These are phyloP conservation scores for Rhodamnia rubescens DNA, from an alignment of 345 rosid species.

Conservation along the genomic window DNA sequence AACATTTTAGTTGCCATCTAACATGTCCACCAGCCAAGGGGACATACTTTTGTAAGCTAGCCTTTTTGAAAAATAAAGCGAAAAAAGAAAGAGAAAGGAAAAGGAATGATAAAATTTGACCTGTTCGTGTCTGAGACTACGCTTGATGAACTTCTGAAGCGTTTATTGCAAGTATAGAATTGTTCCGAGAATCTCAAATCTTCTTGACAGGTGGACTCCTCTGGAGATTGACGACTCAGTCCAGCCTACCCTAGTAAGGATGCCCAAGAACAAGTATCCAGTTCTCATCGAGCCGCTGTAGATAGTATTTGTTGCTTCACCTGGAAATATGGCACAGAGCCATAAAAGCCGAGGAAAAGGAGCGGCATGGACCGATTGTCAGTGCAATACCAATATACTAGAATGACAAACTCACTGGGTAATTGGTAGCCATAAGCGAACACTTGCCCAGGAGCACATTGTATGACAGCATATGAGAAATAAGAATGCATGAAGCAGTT, in stretches of 20 bases:
- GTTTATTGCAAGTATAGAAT: background rate
- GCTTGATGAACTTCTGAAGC: background rate
- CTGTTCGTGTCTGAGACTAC: background rate
- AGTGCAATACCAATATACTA: background rate
- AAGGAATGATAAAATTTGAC: rapidly evolving
- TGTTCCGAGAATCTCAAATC: background rate
- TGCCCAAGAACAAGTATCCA: slow-evolving; percentile 47
- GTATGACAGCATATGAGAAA: background rate
- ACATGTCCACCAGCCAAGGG: background rate
- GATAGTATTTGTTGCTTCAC: background rate
- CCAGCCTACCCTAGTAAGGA: slow-evolving; percentile 53
- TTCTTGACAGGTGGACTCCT: slow-evolving; percentile 35
- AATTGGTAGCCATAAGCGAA: background rate
- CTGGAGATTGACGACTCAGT: slow-evolving; percentile 41
- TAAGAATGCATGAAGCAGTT: background rate
- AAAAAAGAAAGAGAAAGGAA: background rate
- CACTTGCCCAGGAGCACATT: background rate
- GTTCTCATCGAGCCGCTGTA: slow-evolving; percentile 25
- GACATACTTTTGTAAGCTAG: background rate
- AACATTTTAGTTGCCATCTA: background rate
- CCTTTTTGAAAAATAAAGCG: background rate
- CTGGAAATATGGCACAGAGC: background rate
- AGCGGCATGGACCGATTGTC: background rate
- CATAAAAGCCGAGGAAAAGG: background rate
- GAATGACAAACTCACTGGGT: background rate